Base-by-base conservation (phyloP, 2,329 filamentous ascomycete genomes). In the Pseudogymnoascus sp. region DNA sequence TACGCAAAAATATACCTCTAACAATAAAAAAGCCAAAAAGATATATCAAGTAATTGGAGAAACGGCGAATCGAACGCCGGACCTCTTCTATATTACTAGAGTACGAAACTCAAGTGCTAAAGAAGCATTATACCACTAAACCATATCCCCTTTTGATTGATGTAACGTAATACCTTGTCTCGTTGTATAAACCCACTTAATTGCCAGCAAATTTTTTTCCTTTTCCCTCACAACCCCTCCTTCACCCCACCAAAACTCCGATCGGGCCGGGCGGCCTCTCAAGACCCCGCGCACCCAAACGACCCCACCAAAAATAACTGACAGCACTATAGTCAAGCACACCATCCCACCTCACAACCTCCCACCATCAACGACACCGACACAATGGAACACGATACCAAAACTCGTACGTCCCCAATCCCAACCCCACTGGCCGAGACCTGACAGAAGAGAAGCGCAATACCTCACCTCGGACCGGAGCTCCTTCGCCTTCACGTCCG, bases 401-500 rank as follows among this genome's bases (percentile, higher is more conserved):
- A 90, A 76, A 89, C 82, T 59, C 82, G 89, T 92, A 78, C 73
- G 87, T 74, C 28, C 42, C 31, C 40, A 33, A 44, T 42, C 26
- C 60, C 53, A 19, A 11, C 17, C 23, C 17, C 21, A 19, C 50
- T 7, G 11, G n/a, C 6, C 35, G 5, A 47, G 9, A 19, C 47
- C 47, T 60, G 23, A 40, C 40, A 35, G 26, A 23, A 23, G 38
- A 15, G 23, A 71, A 96, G 90, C 88, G 57, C 86, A 85, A 66
- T 96, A 88, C 75, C 82, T 81, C 69, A 97, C 92, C 38, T 86
- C 83, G 70, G 93, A 97, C 78, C 85, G 84, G 71, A 89, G 82
- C 44, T 97, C 92, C 59, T 97, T 97, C 74, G 95, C 90, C 62
- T 91, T 87, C 76, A 81, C 87, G 65, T 96, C 95, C 8, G 93